Evolutionary conservation across 2,329 filamentous ascomycete species (phyloP).

Genomic region (Phialemonium atrogriseum): DNA sequence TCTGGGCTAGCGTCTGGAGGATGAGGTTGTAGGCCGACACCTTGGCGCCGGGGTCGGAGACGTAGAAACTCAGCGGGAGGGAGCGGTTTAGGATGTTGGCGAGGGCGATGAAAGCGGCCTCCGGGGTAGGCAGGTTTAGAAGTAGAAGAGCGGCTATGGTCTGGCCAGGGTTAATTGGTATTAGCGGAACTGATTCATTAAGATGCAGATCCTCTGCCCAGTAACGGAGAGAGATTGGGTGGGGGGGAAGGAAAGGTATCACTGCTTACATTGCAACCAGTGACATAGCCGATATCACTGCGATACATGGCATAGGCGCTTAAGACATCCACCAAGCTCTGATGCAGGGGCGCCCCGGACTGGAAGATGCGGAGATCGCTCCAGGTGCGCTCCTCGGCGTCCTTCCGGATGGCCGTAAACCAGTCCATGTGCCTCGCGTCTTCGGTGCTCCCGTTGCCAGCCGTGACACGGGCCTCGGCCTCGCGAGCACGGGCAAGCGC

Average conservation of each 20-base stretch:
- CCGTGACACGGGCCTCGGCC: constrained; percentile 47
- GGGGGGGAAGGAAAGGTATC: background rate
- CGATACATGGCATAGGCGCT: constrained; percentile 77
- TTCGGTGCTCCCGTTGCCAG: constrained; percentile 41
- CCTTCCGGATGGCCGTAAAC: constrained; percentile 55
- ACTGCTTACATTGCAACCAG: constrained; percentile 63
- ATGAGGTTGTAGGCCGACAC: constrained; percentile 61
- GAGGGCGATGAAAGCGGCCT: constrained; percentile 60
- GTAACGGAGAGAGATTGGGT: background rate
- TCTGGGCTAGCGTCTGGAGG: constrained; percentile 56
- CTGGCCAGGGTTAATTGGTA: constrained; percentile 27
- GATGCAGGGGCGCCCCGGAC: constrained; percentile 55
- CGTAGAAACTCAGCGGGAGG: constrained; percentile 66
- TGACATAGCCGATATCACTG: constrained; percentile 70
- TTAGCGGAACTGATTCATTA: too few relatives aligned
- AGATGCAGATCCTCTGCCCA: too few relatives aligned
- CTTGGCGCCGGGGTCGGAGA: constrained; percentile 60
- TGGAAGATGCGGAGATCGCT: constrained; percentile 67
- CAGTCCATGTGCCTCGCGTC: constrained; percentile 49
- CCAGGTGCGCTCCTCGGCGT: constrained; percentile 58
- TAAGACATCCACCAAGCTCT: constrained; percentile 61
- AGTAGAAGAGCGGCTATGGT: constrained; percentile 66
- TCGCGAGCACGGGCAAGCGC: constrained; percentile 61
- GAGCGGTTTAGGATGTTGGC: constrained; percentile 73
- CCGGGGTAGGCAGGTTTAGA: constrained; percentile 57